phyloP scores from a whole-genome alignment of 164 flowering plant species.

The Saururus chinensis region DNA sequence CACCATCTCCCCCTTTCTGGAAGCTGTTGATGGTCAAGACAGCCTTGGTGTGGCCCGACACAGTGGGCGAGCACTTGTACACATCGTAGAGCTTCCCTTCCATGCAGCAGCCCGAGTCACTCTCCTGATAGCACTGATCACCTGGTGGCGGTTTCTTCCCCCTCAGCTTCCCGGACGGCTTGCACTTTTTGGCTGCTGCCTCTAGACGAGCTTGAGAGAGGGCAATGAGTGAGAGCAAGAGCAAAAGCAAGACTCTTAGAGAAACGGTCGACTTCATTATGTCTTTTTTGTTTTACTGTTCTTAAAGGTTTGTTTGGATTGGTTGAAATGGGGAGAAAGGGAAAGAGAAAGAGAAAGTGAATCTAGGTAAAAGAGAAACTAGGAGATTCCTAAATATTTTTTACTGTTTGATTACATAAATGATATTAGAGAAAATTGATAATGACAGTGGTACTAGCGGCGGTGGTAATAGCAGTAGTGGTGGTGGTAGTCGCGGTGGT shows the following conservation, averaged over 20 bases:
- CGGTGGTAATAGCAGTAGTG: no score
- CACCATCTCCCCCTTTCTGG: conserved; percentile 13
- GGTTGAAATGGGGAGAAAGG: no score
- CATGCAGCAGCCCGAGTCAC: conserved; percentile 9
- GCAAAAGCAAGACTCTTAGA: not conserved
- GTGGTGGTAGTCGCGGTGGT: no score
- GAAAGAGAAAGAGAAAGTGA: no score
- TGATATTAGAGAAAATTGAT: no score
- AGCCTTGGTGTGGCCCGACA: conserved; percentile 5
- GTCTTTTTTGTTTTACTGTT: no score
- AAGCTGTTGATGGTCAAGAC: conserved; percentile 12
- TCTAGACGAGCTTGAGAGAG: not conserved
- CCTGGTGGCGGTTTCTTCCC: conserved; percentile 9
- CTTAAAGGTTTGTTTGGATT: no score
- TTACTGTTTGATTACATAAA: no score
- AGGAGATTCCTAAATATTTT: no score
- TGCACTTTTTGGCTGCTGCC: conserved; percentile 2
- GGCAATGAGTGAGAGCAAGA: not conserved
- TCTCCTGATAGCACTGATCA: conserved; percentile 4
- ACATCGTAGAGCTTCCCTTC: conserved; percentile 4
- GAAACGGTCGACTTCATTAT: not conserved
- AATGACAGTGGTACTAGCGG: no score
- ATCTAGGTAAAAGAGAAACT: no score
- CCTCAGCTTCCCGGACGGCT: conserved; percentile 5
- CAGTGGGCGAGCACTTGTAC: conserved; percentile 8